Base-by-base conservation (phyloP, 108 stramenopile genomes). In the Conticribra guillardii region DNA sequence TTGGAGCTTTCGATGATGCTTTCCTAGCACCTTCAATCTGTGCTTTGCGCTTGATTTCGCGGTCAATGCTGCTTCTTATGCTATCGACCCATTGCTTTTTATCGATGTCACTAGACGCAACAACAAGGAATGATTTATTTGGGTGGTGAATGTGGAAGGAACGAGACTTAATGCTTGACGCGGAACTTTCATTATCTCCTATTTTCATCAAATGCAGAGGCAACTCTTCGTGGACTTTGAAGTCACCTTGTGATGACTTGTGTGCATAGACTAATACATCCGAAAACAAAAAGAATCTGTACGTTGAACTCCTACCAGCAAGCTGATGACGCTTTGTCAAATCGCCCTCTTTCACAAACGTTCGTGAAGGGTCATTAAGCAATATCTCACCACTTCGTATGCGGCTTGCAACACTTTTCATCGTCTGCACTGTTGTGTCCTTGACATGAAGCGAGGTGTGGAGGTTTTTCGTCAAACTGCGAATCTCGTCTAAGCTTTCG, bases 251-350 rank as follows among this genome's bases (percentile, higher is more conserved):
- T 27, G 44, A 50, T 50, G 79, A 82, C 52, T 78, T 78, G 72
- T 78, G 76, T 29, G 80, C 75, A 19, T 79, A 79, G 5, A 79
- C 70, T 26, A 79, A 54, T 18, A 72, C 71, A 71, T 98, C 98
- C 50, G 87, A 90, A 76, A 98, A 98, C 54, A 98, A 71, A 67
- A 97, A 98, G 76, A 98, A 97, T 5, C 83, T 71, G 73, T 97
- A 97, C 8, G 82, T 70, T 22, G 85, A 79, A 45, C 67, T 77
- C 31, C 90, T 76, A 23, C 95, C 96, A 27, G 76, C 85, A 19
- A 95, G 84, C 60, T 83, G 83, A 52, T 86, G 84, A 33, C 76
- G 71, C 76, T 98, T 97, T n/a, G 85, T 60, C 45, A 98, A 64
- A 67, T 94, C 80, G 8, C 94, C 98, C 67, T 91, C 90, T 50